These are phyloP conservation scores for Candida tetrigidarum DNA, from an alignment of 1,139 yeast species.

Conservation along the genomic window DNA sequence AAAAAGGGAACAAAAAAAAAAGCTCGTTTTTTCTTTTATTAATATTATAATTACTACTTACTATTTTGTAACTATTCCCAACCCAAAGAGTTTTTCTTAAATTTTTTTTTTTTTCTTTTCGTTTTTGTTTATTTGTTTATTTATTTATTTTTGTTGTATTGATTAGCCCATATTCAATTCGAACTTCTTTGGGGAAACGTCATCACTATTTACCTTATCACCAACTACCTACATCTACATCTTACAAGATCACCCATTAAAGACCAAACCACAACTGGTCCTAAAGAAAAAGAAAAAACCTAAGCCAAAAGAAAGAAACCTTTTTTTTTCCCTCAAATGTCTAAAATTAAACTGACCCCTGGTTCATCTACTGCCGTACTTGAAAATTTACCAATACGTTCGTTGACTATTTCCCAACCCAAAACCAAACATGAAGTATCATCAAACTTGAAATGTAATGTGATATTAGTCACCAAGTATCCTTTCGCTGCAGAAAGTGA, in stretches of 20 bases:
- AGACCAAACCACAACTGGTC: too few species aligned
- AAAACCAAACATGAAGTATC: constrained; percentile 7
- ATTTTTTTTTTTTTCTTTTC: not conserved
- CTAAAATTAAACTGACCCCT: constrained; percentile 1
- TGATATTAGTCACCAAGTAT: constrained; percentile 44
- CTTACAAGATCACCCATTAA: too few species aligned
- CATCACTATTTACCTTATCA: not conserved
- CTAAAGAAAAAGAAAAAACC: too few species aligned
- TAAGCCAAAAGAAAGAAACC: not conserved
- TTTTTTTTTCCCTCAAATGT: not conserved
- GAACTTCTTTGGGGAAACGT: too few species aligned
- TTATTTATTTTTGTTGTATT: not conserved
- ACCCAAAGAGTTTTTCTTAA: too few species aligned
- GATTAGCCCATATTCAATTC: not conserved
- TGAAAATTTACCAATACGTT: constrained; percentile 11
- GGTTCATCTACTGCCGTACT: not conserved
- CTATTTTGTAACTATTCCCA: too few species aligned
- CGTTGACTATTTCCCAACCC: constrained; percentile 17
- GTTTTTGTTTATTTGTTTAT: not conserved
- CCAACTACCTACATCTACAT: too few species aligned
- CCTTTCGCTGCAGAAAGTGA: constrained; percentile 37
- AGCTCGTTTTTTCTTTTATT: too few species aligned
- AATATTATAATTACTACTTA: too few species aligned
- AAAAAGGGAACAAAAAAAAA: too few species aligned
- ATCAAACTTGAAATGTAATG: constrained; percentile 27